Evolutionary conservation across 73 alveolate species (phyloP).

Genomic region (Blepharisma stoltei): DNA sequence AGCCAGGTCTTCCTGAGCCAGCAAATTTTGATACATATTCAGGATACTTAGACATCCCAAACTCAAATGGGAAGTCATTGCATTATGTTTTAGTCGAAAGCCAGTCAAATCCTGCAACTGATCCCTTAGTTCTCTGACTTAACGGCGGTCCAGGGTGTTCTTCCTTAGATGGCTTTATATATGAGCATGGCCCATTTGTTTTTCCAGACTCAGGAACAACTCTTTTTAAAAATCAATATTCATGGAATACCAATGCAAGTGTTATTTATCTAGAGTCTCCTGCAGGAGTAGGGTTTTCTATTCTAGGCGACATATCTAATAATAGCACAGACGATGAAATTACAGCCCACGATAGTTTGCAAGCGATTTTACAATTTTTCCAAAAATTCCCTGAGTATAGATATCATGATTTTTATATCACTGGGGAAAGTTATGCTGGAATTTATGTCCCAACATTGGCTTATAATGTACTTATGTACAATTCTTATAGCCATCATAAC

Average conservation of each 20-base stretch:
- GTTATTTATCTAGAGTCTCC: constrained; percentile 80
- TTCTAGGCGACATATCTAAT: not conserved
- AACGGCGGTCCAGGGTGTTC: constrained; percentile 98
- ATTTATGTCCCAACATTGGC: constrained; percentile 83
- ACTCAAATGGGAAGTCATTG: constrained; percentile 30
- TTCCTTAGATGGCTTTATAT: constrained; percentile 74
- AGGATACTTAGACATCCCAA: constrained; percentile 2
- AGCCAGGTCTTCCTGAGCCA: too few species aligned
- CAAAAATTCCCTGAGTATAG: constrained; percentile 66
- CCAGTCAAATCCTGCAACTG: constrained; percentile 46
- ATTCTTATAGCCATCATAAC: not conserved
- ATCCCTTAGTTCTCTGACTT: constrained; percentile 82
- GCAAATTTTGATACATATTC: not conserved
- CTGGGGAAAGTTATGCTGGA: constrained; percentile 97
- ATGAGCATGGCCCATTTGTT: constrained; percentile 86
- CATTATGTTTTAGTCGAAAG: constrained; percentile 59
- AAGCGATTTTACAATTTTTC: constrained; percentile 60
- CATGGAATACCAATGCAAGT: constrained; percentile 76
- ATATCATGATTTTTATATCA: constrained; percentile 75
- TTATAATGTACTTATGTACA: constrained; percentile 45
- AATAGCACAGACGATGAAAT: constrained; percentile 34
- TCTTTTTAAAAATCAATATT: constrained; percentile 54
- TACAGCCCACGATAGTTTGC: constrained; percentile 68
- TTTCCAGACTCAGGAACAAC: constrained; percentile 46
- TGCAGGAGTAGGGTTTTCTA: constrained; percentile 81